phyloP scores from a whole-genome alignment of 2,329 filamentous ascomycete genomes.

The Cercospora citrullina region DNA sequence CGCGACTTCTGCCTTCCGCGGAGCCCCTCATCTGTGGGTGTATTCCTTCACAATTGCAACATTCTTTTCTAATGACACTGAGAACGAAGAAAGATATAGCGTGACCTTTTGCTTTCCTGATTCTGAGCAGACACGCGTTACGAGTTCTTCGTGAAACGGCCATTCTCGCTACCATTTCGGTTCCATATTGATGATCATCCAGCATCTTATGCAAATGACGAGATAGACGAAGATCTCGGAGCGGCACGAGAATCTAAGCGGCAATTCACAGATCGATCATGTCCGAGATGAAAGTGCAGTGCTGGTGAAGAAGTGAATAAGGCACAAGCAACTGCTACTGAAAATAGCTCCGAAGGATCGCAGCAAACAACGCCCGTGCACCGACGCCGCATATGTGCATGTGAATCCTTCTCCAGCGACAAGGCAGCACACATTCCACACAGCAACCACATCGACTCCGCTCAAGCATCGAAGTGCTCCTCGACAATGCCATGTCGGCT shows the following conservation, averaged over 20 bases:
- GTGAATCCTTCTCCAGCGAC: background rate
- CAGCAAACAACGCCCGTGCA: background rate
- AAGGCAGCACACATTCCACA: background rate
- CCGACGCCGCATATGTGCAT: background rate
- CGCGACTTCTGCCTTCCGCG: constrained; percentile 2
- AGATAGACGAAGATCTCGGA: background rate
- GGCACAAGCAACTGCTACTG: background rate
- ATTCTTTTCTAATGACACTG: background rate
- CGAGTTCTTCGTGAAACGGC: background rate
- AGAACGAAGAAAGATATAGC: too few species aligned
- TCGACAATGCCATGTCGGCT: constrained; percentile 5
- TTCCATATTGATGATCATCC: background rate
- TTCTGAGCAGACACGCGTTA: background rate
- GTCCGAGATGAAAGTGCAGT: background rate
- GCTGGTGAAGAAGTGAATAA: background rate
- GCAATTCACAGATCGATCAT: background rate
- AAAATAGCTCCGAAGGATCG: background rate
- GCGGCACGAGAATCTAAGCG: background rate
- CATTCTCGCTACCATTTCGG: background rate
- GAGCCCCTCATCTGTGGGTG: background rate
- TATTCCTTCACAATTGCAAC: background rate
- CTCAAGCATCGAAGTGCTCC: background rate
- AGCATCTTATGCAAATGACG: background rate
- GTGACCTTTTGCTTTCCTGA: background rate
- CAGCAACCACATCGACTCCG: background rate